A percentile compares a stretch with the other conserved stretches of the same genome.
Evolutionary conservation across 2,329 filamentous ascomycete genomes (phyloP).

Genomic region (Botrytis fabae): DNA sequence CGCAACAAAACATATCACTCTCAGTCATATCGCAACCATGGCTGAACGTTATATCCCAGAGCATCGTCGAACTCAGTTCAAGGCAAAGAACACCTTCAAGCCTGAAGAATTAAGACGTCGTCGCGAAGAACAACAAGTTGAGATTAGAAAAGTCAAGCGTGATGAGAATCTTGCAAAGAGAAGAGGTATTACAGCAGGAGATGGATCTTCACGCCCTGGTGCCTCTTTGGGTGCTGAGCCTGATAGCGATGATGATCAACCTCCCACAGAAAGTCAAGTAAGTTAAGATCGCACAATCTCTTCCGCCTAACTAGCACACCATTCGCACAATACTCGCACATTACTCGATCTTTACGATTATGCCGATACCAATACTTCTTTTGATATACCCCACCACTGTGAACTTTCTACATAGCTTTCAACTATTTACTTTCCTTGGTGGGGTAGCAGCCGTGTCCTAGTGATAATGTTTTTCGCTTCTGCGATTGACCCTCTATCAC

Average conservation of each 20-base stretch:
- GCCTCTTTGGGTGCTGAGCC: slow-evolving; percentile 83
- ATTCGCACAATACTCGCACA: not conserved
- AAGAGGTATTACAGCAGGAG: slow-evolving; percentile 84
- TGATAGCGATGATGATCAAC: slow-evolving; percentile 96
- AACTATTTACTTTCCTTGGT: slow-evolving; percentile 38
- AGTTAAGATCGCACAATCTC: slow-evolving; percentile 41
- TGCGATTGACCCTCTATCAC: slow-evolving; percentile 27
- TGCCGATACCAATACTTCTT: not conserved
- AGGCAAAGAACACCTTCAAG: slow-evolving; percentile 99
- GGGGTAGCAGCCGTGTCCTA: slow-evolving; percentile 32
- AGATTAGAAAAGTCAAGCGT: slow-evolving; percentile 97
- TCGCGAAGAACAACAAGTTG: slow-evolving; percentile 98
- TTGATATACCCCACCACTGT: slow-evolving; percentile 11
- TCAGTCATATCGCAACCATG: slow-evolving; percentile 55
- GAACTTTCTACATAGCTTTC: slow-evolving; percentile 7
- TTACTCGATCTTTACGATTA: not conserved
- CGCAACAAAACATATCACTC: slow-evolving; percentile 18
- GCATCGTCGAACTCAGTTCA: slow-evolving; percentile 98
- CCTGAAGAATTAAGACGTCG: slow-evolving; percentile 97
- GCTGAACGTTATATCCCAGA: slow-evolving; percentile 99
- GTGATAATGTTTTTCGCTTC: slow-evolving; percentile 39
- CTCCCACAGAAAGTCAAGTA: slow-evolving; percentile 96
- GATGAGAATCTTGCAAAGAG: slow-evolving; percentile 99
- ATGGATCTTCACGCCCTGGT: slow-evolving; percentile 68
- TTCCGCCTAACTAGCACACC: not conserved